Evolutionary conservation across 164 flowering plant species (phyloP).

Genomic region (grape (Vitis vinifera)): ASM3070453v1 NC_081807.1:4111501-4112000

Average conservation of each 20-base stretch:
- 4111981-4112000: slow-evolving; percentile 77
- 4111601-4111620: background rate
- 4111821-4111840: background rate
- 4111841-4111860: slow-evolving; percentile 30
- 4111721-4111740: slow-evolving; percentile 1
- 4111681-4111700: slow-evolving; percentile 96
- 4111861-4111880: slow-evolving; percentile 90
- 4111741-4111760: background rate
- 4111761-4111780: background rate
- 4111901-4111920: slow-evolving; percentile 97
- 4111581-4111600: background rate
- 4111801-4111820: no score
- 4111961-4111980: slow-evolving; percentile 98
- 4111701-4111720: slow-evolving; percentile 77
- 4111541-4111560: slow-evolving; percentile 81
- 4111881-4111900: slow-evolving; percentile 87
- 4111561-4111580: slow-evolving; percentile 6
- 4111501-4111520: slow-evolving; percentile 85
- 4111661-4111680: slow-evolving; percentile 92
- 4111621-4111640: slow-evolving; percentile 43
- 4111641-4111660: slow-evolving; percentile 78
- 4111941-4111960: slow-evolving; percentile 92
- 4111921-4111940: slow-evolving; percentile 93
- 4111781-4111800: background rate
- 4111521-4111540: slow-evolving; percentile 85